Percentiles rank a stretch among this genome's conserved stretches.
Conservation (phyloP, 345 rosid genomes). For the Rhizophora apiculata region DNA sequence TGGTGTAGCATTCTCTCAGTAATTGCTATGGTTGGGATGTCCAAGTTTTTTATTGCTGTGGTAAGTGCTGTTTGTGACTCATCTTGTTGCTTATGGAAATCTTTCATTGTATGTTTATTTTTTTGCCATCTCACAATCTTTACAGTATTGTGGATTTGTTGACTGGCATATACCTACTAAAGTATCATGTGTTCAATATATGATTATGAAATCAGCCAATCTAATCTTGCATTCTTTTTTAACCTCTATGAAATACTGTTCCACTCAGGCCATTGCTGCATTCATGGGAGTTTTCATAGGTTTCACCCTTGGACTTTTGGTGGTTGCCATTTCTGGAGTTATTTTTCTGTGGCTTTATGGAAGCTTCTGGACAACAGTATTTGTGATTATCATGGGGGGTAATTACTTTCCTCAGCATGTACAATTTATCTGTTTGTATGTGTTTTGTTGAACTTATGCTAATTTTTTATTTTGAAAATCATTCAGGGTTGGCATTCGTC, state of each 20-base stretch:
- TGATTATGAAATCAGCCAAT: neutral
- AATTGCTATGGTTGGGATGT: conserved; percentile 70
- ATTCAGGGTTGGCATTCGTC: conserved; percentile 71
- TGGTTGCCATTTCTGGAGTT: conserved; percentile 58
- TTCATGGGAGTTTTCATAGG: conserved; percentile 62
- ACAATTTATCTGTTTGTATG: conserved; percentile 1
- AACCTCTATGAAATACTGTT: conserved; percentile 18
- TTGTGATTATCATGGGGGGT: conserved; percentile 72
- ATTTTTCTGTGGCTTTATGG: conserved; percentile 83
- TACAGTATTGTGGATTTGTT: no score
- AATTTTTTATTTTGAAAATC: conserved; percentile 10
- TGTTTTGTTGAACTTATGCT: conserved; percentile 7
- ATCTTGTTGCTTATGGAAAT: neutral
- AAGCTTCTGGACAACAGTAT: conserved; percentile 83
- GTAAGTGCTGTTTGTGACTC: conserved; percentile 44
- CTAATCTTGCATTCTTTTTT: conserved; percentile 1
- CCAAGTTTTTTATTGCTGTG: conserved; percentile 62
- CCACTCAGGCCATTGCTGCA: conserved; percentile 56
- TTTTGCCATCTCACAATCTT: no score
- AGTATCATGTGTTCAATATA: conserved; percentile 1
- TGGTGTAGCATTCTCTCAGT: conserved; percentile 90
- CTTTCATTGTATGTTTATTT: no score
- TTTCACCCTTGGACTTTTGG: conserved; percentile 53
- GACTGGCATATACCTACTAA: no score
- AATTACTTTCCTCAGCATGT: conserved; percentile 5